Evolutionary conservation across 2,329 filamentous ascomycete species (phyloP).

Genomic region (Graphium sp.): DNA sequence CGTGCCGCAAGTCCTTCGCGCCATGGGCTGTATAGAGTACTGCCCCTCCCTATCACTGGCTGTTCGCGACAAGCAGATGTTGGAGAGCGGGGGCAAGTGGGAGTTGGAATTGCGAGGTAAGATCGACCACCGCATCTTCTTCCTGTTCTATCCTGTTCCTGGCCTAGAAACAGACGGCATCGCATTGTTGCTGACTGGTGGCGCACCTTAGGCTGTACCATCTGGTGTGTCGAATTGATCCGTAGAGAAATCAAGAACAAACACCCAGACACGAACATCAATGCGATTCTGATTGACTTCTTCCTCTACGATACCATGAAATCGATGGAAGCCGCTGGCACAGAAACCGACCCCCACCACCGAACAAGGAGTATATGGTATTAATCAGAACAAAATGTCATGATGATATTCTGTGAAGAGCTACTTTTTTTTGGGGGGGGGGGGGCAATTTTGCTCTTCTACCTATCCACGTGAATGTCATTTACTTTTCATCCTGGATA

Average conservation of each 20-base stretch:
- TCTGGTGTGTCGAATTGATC: conserved; percentile 91
- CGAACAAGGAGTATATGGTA: conserved; percentile 93
- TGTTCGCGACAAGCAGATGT: conserved; percentile 44
- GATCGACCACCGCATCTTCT: conserved; percentile 10
- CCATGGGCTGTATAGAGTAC: conserved; percentile 68
- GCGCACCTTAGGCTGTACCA: conserved; percentile 68
- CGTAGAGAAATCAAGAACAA: conserved; percentile 58
- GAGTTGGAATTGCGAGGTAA: conserved; percentile 75
- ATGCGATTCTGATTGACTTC: conserved; percentile 92
- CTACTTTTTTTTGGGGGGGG: too few species aligned
- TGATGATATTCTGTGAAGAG: too few species aligned
- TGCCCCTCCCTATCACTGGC: conserved; percentile 61
- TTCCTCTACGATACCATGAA: conserved; percentile 95
- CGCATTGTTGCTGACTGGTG: too few species aligned
- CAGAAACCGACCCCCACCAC: conserved; percentile 60
- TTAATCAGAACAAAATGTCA: too few species aligned
- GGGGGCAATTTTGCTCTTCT: too few species aligned
- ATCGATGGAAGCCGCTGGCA: conserved; percentile 49
- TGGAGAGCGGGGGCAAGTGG: conserved; percentile 59
- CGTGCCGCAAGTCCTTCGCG: conserved; percentile 81
- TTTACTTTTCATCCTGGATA: too few species aligned
- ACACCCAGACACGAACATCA: conserved; percentile 56
- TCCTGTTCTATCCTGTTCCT: neutral
- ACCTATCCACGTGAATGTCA: too few species aligned
- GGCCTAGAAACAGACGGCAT: too few species aligned